These are phyloP conservation scores for Colletotrichum sp. DNA, from an alignment of 2,329 filamentous ascomycete species.

Conservation along the genomic window DNA sequence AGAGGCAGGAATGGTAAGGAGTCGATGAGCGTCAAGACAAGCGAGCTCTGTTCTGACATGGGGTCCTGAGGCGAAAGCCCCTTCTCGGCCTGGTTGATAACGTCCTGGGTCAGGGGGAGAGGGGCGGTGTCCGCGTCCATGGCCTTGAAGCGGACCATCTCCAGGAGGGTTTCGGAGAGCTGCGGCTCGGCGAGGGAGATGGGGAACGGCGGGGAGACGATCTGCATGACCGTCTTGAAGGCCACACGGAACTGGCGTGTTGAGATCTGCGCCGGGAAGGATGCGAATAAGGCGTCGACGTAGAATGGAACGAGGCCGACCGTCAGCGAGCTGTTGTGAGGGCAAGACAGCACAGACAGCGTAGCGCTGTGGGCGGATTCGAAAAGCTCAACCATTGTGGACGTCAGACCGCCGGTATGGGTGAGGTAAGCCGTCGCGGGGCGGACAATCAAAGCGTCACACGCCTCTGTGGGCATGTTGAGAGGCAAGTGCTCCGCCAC, in stretches of 20 bases:
- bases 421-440: slow-evolving; percentile 77
- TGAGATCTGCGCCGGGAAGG: slow-evolving; percentile 80
- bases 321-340: slow-evolving; percentile 75
- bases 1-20: slow-evolving; percentile 76
- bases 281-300: slow-evolving; percentile 77
- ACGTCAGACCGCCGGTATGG: slow-evolving; percentile 45
- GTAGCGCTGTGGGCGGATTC: slow-evolving; percentile 87
- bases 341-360: slow-evolving; percentile 80
- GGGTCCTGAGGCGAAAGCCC: slow-evolving; percentile 28
- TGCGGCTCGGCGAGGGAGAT: slow-evolving; percentile 76
- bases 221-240: slow-evolving; percentile 83
- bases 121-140: slow-evolving; percentile 51
- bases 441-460: slow-evolving; percentile 75
- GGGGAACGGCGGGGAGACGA: slow-evolving; percentile 79
- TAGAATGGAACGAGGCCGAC: slow-evolving; percentile 80
- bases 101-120: slow-evolving; percentile 43
- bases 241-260: slow-evolving; percentile 87
- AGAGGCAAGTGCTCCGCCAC: slow-evolving; percentile 83
- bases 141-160: slow-evolving; percentile 75
- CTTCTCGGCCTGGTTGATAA: slow-evolving; percentile 29
- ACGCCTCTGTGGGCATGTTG: slow-evolving; percentile 67
- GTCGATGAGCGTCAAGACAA: slow-evolving; percentile 80
- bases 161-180: slow-evolving; percentile 80
- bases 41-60: slow-evolving; percentile 79
- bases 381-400: slow-evolving; percentile 67